Conservation (phyloP, 176 grass and related monocot genomes). For the Eremochloa ophiuroides region DNA sequence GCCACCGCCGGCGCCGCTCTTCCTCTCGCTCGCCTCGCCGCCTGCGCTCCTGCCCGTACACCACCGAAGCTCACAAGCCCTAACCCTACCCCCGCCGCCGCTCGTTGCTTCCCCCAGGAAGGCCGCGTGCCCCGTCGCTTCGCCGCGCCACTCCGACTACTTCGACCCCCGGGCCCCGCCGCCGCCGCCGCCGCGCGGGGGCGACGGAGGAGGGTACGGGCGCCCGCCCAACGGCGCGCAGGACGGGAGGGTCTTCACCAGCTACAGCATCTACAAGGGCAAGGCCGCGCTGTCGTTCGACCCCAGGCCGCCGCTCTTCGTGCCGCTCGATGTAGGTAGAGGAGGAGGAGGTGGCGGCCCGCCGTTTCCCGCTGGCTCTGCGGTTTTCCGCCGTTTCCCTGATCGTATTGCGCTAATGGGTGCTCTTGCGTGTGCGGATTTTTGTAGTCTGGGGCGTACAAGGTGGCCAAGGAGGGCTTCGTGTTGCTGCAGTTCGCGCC, state of each 20-base stretch:
- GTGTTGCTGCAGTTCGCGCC: slow-evolving; percentile 89
- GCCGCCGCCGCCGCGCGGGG: slow-evolving; percentile 33
- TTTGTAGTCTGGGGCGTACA: slow-evolving; percentile 68
- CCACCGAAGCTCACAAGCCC: not conserved
- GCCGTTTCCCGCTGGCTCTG: too few relatives aligned
- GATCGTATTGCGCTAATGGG: not conserved
- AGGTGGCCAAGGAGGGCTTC: slow-evolving; percentile 86
- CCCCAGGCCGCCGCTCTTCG: slow-evolving; percentile 50
- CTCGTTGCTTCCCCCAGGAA: not conserved
- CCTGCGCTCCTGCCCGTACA: not conserved
- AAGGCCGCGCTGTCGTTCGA: slow-evolving; percentile 53
- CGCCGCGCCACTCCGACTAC: slow-evolving; percentile 50
- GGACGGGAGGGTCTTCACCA: slow-evolving; percentile 41
- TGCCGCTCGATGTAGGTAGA: slow-evolving; percentile 64
- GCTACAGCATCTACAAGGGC: slow-evolving; percentile 63
- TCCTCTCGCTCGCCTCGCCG: slow-evolving; percentile 33
- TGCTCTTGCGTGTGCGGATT: not conserved
- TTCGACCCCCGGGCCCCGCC: slow-evolving; percentile 47
- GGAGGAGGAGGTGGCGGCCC: not conserved
- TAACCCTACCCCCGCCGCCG: too few relatives aligned
- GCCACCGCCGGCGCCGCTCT: slow-evolving; percentile 41
- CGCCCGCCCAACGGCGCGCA: not conserved
- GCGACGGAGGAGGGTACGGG: slow-evolving; percentile 17
- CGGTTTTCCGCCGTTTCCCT: not conserved
- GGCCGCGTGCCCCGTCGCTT: slow-evolving; percentile 11